Percentiles rank a stretch among this genome's conserved stretches.
These are phyloP conservation scores for Senna siamea DNA, from an alignment of 306 rosid genomes.

Conservation along the genomic window DNA sequence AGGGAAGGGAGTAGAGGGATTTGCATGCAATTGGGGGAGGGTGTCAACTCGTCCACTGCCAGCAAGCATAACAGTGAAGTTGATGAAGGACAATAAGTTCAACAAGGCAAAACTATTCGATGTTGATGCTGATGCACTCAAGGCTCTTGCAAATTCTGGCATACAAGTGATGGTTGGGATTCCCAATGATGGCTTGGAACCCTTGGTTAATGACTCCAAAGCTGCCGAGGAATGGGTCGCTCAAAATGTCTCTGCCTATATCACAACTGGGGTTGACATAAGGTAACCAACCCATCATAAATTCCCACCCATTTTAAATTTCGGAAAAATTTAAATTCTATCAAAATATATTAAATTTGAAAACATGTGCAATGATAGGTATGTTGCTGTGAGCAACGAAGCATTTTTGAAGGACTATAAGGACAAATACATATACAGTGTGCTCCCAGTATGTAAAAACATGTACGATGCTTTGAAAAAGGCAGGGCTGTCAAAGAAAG, in stretches of 20 bases:
- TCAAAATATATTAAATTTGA: no score
- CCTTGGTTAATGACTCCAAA: conserved; percentile 48
- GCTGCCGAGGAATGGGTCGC: conserved; percentile 62
- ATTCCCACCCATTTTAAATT: no score
- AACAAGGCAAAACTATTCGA: conserved; percentile 68
- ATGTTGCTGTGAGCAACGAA: conserved; percentile 69
- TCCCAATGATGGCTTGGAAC: conserved; percentile 53
- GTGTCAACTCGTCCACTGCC: conserved; percentile 54
- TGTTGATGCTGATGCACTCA: conserved; percentile 58
- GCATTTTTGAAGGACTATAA: conserved; percentile 63
- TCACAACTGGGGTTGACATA: conserved; percentile 53
- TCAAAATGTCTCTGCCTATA: conserved; percentile 52
- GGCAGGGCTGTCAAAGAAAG: conserved; percentile 64
- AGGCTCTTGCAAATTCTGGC: conserved; percentile 63
- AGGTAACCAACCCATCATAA: no score
- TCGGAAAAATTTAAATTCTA: no score
- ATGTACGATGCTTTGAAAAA: conserved; percentile 63
- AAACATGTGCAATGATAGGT: no score
- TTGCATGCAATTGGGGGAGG: conserved; percentile 70
- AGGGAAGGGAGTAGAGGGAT: conserved; percentile 41
- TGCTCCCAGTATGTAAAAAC: conserved; percentile 59
- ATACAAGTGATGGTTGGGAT: conserved; percentile 74
- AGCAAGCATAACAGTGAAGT: conserved; percentile 49
- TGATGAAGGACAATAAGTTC: conserved; percentile 67
- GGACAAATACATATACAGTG: conserved; percentile 39